phyloP scores from a whole-genome alignment of 257 asterid species.

The Nicotiana otophora region DNA sequence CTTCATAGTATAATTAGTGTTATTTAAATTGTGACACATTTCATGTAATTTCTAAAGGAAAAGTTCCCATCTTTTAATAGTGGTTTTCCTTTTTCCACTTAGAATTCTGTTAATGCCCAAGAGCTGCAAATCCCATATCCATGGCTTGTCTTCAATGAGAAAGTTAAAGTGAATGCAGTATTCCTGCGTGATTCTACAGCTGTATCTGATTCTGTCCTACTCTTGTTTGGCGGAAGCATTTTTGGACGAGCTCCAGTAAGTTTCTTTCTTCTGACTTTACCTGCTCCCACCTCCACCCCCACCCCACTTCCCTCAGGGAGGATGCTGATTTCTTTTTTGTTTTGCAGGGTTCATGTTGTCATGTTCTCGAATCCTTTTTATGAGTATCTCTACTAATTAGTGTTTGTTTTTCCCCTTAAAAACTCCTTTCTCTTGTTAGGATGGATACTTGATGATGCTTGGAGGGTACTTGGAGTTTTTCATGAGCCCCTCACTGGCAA shows the following conservation, averaged over 20 bases:
- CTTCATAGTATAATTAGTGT: slow-evolving; percentile 10
- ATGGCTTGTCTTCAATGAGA: slow-evolving; percentile 92
- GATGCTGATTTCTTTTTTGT: not conserved
- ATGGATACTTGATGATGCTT: slow-evolving; percentile 89
- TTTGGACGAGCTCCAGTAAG: slow-evolving; percentile 60
- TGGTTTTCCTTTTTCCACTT: slow-evolving; percentile 14
- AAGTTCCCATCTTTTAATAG: not conserved
- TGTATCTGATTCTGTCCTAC: slow-evolving; percentile 74
- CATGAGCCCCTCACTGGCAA: slow-evolving; percentile 69
- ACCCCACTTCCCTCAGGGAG: not conserved
- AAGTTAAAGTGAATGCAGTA: slow-evolving; percentile 81
- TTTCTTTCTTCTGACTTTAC: slow-evolving; percentile 10
- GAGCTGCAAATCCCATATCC: slow-evolving; percentile 73
- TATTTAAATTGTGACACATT: not conserved
- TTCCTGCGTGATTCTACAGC: slow-evolving; percentile 94
- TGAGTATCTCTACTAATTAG: not conserved
- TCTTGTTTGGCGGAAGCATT: slow-evolving; percentile 78
- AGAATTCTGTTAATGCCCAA: slow-evolving; percentile 82
- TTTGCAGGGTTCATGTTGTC: not conserved
- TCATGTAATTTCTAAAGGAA: not conserved
- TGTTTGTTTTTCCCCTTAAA: slow-evolving; percentile 10
- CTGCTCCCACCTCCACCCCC: not conserved
- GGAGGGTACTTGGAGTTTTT: slow-evolving; percentile 89
- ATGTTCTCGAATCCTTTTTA: not conserved
- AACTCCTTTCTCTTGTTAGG: slow-evolving; percentile 37